These are phyloP conservation scores for Dryadomyces sulphureus DNA, from an alignment of 2,329 filamentous ascomycete genomes.

Conservation along the genomic window DNA sequence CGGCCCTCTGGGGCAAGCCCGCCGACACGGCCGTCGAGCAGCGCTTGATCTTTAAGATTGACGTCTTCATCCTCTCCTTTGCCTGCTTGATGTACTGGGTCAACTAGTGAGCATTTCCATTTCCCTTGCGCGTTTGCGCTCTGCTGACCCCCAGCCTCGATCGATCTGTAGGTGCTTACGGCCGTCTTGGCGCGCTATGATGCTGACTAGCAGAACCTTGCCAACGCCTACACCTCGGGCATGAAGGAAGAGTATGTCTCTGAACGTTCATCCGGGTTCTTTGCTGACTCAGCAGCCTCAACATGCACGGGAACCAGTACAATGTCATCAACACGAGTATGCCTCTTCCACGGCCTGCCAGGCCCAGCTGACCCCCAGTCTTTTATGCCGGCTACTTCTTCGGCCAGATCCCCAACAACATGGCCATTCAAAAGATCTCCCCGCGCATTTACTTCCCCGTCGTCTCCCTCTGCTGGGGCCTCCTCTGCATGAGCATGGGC, in stretches of 20 bases:
- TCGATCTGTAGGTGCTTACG: background rate
- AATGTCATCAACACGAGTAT: slow-evolving; percentile 8
- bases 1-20: slow-evolving; percentile 1
- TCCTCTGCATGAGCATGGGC: slow-evolving; percentile 2
- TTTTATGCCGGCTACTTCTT: slow-evolving; percentile 5
- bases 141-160: background rate
- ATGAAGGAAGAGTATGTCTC: slow-evolving; percentile 5
- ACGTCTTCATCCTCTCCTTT: slow-evolving; percentile 5
- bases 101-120: slow-evolving; percentile 3
- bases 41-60: slow-evolving; percentile 5
- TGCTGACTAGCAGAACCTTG: slow-evolving; percentile 1
- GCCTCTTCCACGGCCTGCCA: background rate
- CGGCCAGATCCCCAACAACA: slow-evolving; percentile 7
- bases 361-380: background rate
- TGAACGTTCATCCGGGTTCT: too few relatives aligned
- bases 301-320: slow-evolving; percentile 2
- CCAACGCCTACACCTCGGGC: slow-evolving; percentile 5
- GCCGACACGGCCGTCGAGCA: slow-evolving; percentile 1
- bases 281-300: background rate
- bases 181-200: background rate
- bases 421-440: slow-evolving; percentile 2
- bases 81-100: slow-evolving; percentile 7
- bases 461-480: slow-evolving; percentile 1
- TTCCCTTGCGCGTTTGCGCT: background rate
- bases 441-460: slow-evolving; percentile 3